Conservation (phyloP, 768 basidiomycete genomes). For the Exidia glandulosa region DNA sequence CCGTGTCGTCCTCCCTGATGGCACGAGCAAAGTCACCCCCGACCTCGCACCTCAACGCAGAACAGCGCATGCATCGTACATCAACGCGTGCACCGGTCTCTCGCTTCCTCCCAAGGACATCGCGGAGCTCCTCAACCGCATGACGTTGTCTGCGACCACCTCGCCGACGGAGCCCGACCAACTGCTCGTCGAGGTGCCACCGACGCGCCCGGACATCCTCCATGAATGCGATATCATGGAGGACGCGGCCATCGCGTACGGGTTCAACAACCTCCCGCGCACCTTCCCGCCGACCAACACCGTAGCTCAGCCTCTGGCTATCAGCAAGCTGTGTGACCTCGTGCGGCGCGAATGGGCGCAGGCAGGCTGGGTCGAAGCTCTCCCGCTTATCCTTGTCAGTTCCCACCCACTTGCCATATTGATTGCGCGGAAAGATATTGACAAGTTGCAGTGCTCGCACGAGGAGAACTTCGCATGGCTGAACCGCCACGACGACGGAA, state of each 20-base stretch:
- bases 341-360: constrained; percentile 85
- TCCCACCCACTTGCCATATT: not conserved
- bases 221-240: constrained; percentile 99
- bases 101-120: constrained; percentile 55
- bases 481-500: constrained; percentile 74
- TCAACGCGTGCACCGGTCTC: constrained; percentile 93
- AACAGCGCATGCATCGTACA: constrained; percentile 73
- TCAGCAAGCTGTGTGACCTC: constrained; percentile 84
- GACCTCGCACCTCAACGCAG: constrained; percentile 64
- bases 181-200: constrained; percentile 67
- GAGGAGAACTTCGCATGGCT: constrained; percentile 97
- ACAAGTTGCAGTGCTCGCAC: constrained; percentile 69
- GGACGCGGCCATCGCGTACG: constrained; percentile 94
- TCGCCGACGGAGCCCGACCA: constrained; percentile 48
- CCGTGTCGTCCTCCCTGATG: constrained; percentile 70
- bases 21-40: constrained; percentile 65
- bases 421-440: not conserved
- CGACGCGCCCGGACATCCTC: constrained; percentile 96
- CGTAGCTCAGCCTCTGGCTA: constrained; percentile 81
- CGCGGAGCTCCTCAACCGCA: constrained; percentile 62
- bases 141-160: constrained; percentile 58
- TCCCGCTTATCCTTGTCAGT: constrained; percentile 87
- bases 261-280: constrained; percentile 91
- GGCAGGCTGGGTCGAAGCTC: constrained; percentile 91
- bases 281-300: constrained; percentile 91